Base-by-base conservation (phyloP, 179 eudicot species). In the Drosera spatulata region DNA sequence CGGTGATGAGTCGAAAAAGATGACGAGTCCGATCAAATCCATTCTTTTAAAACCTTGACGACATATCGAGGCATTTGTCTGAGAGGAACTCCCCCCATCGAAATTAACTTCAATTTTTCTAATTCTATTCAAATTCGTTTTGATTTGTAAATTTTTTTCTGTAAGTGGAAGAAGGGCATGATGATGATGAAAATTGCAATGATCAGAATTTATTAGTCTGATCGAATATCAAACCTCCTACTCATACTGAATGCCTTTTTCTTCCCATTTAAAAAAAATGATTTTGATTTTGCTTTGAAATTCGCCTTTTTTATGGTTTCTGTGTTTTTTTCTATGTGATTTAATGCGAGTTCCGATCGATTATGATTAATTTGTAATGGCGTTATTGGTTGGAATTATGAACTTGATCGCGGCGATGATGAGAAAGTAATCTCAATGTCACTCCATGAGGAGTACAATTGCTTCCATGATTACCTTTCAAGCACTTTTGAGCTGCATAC, bases 21-120 rank as follows among this genome's bases (percentile, higher is more conserved):
- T 75, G 75, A 71, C 79, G 79, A 75, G 79, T 75, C 79, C 66
- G 79, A 75, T 67, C 41, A 8, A 38, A 60, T 75, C 71, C 76
- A 74, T 69, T 74, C 68, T 22, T 10, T 33, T 2, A 22, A 60
- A 73, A 61, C 60, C 62, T 44, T 75, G 79, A 75, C 68, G 75
- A 66, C 69, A 15, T 63, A 62, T 66, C 75, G 79, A 75, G 75
- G 79, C 79, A 70, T 70, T 70, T 75, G 79, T 75, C 75, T 66
- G 79, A 75, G 79, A 66, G 79, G 60, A 71, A 39, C 46, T 49
- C 6, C 39, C 9, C 11, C 11, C 14, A 33, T 7, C 7, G 9
- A 2, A 53, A 0, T 62, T 5, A 4, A 47, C 54, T 14, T 41
- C 33, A 10, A 7, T 10, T 10, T 63, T 13, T 6, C 41, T 10